These are phyloP conservation scores for Suhomyces faveliae DNA, from an alignment of 805 yeast species.

Conservation along the genomic window DNA sequence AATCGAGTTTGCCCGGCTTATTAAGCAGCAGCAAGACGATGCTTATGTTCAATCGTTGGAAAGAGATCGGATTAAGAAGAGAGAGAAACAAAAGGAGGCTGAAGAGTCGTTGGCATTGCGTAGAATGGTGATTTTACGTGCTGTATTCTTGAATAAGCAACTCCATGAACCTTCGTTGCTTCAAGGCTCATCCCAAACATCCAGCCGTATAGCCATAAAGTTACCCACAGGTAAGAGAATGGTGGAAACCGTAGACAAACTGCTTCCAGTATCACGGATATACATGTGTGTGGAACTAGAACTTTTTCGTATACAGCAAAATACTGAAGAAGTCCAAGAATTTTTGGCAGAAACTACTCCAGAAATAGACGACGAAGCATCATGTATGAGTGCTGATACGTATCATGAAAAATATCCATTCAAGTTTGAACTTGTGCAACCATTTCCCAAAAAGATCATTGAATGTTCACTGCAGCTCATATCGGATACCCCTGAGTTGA, in stretches of 20 bases:
- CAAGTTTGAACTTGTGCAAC: constrained; percentile 40
- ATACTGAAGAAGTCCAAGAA: constrained; percentile 4
- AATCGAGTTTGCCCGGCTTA: constrained; percentile 36
- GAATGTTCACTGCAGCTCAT: constrained; percentile 4
- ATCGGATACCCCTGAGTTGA: constrained; percentile 20
- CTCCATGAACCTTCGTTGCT: not conserved
- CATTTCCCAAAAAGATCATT: constrained; percentile 38
- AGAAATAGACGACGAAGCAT: not conserved
- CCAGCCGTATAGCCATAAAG: constrained; percentile 45
- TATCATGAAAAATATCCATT: constrained; percentile 28
- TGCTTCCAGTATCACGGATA: constrained; percentile 44
- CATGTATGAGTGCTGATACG: constrained; percentile 12
- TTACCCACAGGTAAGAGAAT: constrained; percentile 52
- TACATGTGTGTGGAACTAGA: constrained; percentile 50
- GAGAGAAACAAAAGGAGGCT: constrained; percentile 34
- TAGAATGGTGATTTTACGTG: not conserved
- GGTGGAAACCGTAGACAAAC: constrained; percentile 42
- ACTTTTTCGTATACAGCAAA: constrained; percentile 14
- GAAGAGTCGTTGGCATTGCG: not conserved
- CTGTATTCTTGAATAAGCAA: not conserved
- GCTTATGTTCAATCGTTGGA: constrained; percentile 42
- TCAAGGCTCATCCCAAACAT: not conserved
- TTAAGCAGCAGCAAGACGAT: constrained; percentile 43
- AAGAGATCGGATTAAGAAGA: constrained; percentile 54
- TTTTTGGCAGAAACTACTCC: constrained; percentile 7